phyloP scores from a whole-genome alignment of 177 flowering plant genomes.

The Vitis hybrid region DNA sequence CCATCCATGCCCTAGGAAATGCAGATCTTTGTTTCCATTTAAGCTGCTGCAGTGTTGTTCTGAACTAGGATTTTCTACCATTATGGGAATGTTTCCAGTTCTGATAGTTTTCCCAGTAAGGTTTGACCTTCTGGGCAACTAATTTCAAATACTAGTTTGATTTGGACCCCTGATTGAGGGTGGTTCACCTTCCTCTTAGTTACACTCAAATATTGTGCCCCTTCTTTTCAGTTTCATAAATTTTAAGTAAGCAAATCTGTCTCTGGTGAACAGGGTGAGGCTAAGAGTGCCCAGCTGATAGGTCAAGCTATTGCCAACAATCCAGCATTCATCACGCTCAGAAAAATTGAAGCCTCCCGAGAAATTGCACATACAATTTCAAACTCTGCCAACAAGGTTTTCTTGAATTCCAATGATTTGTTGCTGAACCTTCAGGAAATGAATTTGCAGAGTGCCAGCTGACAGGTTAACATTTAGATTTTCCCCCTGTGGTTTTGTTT shows the following conservation, averaged over 20 bases:
- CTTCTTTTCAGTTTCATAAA: not conserved
- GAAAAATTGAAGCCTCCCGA: constrained; percentile 92
- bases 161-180: not conserved
- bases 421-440: constrained; percentile 65
- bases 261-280: constrained; percentile 70
- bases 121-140: not conserved
- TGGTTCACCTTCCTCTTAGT: not conserved
- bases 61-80: not conserved
- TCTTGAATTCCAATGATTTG: constrained; percentile 69
- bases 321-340: constrained; percentile 84
- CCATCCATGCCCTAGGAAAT: no score
- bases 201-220: not conserved
- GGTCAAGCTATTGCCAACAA: constrained; percentile 91
- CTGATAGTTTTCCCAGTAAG: not conserved
- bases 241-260: not conserved
- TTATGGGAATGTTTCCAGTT: not conserved
- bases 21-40: no score
- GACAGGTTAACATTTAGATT: no score
- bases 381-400: constrained; percentile 60
- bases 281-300: constrained; percentile 88
- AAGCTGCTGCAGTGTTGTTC: not conserved
- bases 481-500: no score
- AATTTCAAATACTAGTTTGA: no score
- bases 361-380: constrained; percentile 82
- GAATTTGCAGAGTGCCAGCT: no score